phyloP scores from a whole-genome alignment of 1,284 basidiomycete species.

The Pseudozyma flocculosa region DNA sequence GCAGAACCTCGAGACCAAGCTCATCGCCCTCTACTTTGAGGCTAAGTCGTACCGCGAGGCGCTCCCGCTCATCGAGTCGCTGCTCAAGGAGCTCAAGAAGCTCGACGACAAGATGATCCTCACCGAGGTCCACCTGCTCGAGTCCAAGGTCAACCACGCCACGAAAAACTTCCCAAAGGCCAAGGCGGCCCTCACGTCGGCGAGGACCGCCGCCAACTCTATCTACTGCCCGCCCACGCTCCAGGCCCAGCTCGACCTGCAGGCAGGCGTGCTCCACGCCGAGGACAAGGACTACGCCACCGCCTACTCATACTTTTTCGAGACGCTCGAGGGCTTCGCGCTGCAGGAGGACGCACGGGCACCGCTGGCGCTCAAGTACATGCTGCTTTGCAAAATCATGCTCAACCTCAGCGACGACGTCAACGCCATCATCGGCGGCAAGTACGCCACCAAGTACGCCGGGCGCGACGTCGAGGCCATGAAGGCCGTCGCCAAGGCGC shows the following conservation, averaged over 20 bases:
- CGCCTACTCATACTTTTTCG: slow-evolving; percentile 94
- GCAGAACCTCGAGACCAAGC: slow-evolving; percentile 87
- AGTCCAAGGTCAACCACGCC: slow-evolving; percentile 85
- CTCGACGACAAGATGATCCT: slow-evolving; percentile 97
- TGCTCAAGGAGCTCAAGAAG: slow-evolving; percentile 85
- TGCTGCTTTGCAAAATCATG: slow-evolving; percentile 98
- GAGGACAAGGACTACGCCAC: slow-evolving; percentile 98
- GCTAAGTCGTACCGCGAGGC: slow-evolving; percentile 76
- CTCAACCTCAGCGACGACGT: slow-evolving; percentile 92
- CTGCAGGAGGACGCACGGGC: slow-evolving; percentile 64
- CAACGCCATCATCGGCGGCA: slow-evolving; percentile 77
- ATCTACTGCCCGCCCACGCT: slow-evolving; percentile 95
- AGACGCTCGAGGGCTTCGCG: slow-evolving; percentile 89
- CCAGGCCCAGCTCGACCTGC: slow-evolving; percentile 88
- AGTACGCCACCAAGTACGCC: slow-evolving; percentile 82
- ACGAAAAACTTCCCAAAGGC: slow-evolving; percentile 89
- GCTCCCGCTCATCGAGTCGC: slow-evolving; percentile 75
- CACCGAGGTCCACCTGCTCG: slow-evolving; percentile 91
- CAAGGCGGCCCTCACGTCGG: slow-evolving; percentile 90
- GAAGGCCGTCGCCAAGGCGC: slow-evolving; percentile 89
- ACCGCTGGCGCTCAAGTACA: slow-evolving; percentile 89
- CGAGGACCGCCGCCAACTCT: slow-evolving; percentile 90
- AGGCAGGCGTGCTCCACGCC: slow-evolving; percentile 86
- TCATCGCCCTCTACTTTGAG: slow-evolving; percentile 80
- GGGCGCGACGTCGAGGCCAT: slow-evolving; percentile 83